Evolutionary conservation across 148 eudicot genomes (phyloP).

Genomic region (Bassia scoparia): DNA sequence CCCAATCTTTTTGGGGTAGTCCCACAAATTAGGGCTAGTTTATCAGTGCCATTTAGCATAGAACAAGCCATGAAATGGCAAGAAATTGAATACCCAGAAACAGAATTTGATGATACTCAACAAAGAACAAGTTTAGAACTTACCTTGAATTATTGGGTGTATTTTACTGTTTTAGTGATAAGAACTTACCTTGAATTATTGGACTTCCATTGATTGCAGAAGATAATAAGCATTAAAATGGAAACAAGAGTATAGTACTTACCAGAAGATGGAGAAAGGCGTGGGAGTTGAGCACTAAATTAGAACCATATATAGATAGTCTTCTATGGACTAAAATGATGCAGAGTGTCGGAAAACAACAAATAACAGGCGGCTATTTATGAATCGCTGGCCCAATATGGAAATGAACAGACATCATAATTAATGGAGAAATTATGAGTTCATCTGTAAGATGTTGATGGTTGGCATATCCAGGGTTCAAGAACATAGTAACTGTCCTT

Average conservation of each 20-base stretch:
- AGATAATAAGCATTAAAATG: neutral
- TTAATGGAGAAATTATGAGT: too few relatives aligned
- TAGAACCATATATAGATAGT: constrained; percentile 20
- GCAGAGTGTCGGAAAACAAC: too few relatives aligned
- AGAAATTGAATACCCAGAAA: constrained; percentile 23
- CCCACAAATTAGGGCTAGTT: constrained; percentile 34
- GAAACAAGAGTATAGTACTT: neutral
- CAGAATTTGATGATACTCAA: constrained; percentile 1
- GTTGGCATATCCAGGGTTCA: too few relatives aligned
- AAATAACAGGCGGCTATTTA: too few relatives aligned
- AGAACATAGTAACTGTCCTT: too few relatives aligned
- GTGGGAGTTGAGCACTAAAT: neutral
- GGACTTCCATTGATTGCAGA: neutral
- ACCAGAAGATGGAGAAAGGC: neutral
- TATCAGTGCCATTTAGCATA: constrained; percentile 56
- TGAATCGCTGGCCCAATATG: too few relatives aligned
- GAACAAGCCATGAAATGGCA: constrained; percentile 52
- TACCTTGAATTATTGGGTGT: neutral
- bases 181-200: neutral
- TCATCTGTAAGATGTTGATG: too few relatives aligned
- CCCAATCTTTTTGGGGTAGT: constrained; percentile 38
- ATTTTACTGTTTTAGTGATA: neutral
- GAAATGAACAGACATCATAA: too few relatives aligned
- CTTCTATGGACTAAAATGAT: constrained; percentile 31
- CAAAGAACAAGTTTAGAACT: neutral